These are phyloP conservation scores for Teunomyces gatunensis DNA, from an alignment of 805 yeast species.

Conservation along the genomic window DNA sequence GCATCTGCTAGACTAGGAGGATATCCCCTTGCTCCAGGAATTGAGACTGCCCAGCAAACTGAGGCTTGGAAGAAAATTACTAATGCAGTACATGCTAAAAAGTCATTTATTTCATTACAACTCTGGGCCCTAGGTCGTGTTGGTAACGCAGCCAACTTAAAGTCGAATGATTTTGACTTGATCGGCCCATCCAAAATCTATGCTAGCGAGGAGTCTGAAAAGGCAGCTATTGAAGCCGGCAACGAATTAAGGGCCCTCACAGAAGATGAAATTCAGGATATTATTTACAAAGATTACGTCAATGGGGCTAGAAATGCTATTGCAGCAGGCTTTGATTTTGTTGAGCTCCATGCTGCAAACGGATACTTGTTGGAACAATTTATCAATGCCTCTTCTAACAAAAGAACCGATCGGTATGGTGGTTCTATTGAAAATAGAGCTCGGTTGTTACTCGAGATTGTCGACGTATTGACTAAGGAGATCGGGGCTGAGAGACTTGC, in stretches of 20 bases:
- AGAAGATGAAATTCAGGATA: conserved; percentile 19
- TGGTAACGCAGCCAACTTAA: conserved; percentile 24
- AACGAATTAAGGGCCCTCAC: conserved; percentile 18
- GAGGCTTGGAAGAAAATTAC: conserved; percentile 22
- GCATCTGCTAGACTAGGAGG: conserved; percentile 33
- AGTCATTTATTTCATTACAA: conserved; percentile 12
- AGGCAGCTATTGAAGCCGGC: conserved; percentile 27
- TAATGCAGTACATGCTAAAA: conserved; percentile 16
- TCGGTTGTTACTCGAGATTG: conserved; percentile 43
- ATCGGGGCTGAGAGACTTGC: conserved; percentile 52
- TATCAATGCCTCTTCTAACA: conserved; percentile 31
- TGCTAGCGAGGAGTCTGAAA: conserved; percentile 20
- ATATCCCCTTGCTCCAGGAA: conserved; percentile 12
- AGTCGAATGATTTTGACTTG: conserved; percentile 18
- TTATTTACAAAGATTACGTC: conserved; percentile 18
- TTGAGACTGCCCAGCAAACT: conserved; percentile 24
- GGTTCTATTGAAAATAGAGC: conserved; percentile 45
- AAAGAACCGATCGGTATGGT: conserved; percentile 43
- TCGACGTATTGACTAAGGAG: conserved; percentile 49
- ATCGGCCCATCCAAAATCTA: conserved; percentile 17
- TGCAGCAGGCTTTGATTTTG: conserved; percentile 40
- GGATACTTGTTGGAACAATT: conserved; percentile 42
- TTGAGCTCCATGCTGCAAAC: conserved; percentile 43
- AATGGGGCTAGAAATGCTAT: conserved; percentile 24
- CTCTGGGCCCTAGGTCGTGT: conserved; percentile 19